These are phyloP conservation scores for Protea cynaroides DNA, from an alignment of 164 flowering plant species.

Conservation along the genomic window DNA sequence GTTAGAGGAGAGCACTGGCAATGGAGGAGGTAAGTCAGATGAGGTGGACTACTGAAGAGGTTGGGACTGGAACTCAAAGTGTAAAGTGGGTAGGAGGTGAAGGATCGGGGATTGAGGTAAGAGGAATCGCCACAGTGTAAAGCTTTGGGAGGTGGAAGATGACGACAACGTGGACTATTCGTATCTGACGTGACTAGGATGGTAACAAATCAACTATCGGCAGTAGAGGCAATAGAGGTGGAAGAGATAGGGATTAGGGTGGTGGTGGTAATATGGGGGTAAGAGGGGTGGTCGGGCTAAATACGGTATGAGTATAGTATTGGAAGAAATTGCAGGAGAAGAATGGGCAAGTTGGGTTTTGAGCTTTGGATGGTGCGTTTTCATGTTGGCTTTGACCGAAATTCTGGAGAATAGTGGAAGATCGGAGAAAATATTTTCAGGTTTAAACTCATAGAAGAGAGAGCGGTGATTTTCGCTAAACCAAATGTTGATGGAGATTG, in stretches of 20 bases:
- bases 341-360: slow-evolving; percentile 52
- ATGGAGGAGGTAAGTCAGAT: too few relatives aligned
- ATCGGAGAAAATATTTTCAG: too few relatives aligned
- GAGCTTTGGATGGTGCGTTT: slow-evolving; percentile 54
- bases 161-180: slow-evolving; percentile 33
- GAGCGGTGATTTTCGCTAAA: too few relatives aligned
- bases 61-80: slow-evolving; percentile 1
- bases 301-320: slow-evolving; percentile 63
- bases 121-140: slow-evolving; percentile 85
- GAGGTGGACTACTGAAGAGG: too few relatives aligned
- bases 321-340: slow-evolving; percentile 80
- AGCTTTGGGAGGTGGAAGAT: slow-evolving; percentile 82
- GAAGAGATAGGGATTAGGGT: slow-evolving; percentile 22
- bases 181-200: slow-evolving; percentile 21
- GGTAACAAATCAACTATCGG: slow-evolving; percentile 11
- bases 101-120: slow-evolving; percentile 34
- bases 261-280: slow-evolving; percentile 19
- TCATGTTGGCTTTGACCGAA: slow-evolving; percentile 39
- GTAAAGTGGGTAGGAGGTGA: slow-evolving; percentile 17
- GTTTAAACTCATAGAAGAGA: too few relatives aligned
- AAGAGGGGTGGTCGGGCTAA: slow-evolving; percentile 52
- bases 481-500: too few relatives aligned
- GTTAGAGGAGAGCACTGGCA: slow-evolving; percentile 14
- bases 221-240: slow-evolving; percentile 6
- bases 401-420: background rate